phyloP scores from a whole-genome alignment of 106 monocot species.

The Narthecium ossifragum region DNA sequence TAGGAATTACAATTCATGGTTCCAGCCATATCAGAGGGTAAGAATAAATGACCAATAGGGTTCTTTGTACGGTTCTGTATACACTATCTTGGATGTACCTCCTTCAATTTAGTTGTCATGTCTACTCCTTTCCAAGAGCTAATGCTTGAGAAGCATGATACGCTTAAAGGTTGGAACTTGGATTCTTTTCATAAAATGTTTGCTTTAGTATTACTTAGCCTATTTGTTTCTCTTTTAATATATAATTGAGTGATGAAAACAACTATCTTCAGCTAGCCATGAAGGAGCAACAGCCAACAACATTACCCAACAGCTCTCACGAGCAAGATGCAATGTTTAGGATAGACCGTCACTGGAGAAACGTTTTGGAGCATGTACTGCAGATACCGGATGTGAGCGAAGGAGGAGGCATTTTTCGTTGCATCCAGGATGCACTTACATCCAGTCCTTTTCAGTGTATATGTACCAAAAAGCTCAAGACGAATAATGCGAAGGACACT shows the following conservation, averaged over 20 bases:
- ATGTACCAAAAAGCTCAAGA: not conserved
- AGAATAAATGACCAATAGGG: too few relatives aligned
- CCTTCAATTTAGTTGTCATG: too few relatives aligned
- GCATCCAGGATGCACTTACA: conserved; percentile 30
- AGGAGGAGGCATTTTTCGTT: conserved; percentile 26
- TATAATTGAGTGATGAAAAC: not conserved
- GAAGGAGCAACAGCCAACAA: conserved; percentile 9
- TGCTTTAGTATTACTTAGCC: not conserved
- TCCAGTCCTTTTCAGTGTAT: conserved; percentile 1
- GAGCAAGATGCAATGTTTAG: conserved; percentile 17
- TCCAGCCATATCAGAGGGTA: too few relatives aligned
- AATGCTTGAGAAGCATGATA: too few relatives aligned
- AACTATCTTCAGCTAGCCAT: conserved; percentile 1
- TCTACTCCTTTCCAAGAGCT: too few relatives aligned
- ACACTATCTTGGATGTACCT: too few relatives aligned
- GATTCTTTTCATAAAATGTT: not conserved
- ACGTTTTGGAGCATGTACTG: conserved; percentile 21
- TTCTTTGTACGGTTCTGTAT: too few relatives aligned
- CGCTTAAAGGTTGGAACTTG: not conserved
- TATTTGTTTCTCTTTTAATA: not conserved
- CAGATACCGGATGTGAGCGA: conserved; percentile 20
- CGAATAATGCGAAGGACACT: not conserved
- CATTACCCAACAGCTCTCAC: not conserved
- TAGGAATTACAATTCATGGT: too few relatives aligned
- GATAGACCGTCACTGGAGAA: conserved; percentile 26